Evolutionary conservation across 208 protist genomes (phyloP).

Genomic region (Acanthamoeba healyi): DNA sequence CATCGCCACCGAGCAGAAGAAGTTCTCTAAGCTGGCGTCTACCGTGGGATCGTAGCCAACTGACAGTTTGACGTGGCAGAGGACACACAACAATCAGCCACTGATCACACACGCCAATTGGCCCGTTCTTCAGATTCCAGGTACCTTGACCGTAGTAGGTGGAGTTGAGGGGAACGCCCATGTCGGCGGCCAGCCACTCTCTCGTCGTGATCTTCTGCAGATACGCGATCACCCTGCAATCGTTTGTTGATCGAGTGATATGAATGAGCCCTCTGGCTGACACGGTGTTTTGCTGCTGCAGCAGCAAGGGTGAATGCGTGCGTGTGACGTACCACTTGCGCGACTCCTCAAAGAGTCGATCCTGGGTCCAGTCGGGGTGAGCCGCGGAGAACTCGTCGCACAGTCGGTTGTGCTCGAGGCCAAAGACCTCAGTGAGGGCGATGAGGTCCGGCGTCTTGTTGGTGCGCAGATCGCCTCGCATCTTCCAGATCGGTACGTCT

Average conservation of each 20-base stretch:
- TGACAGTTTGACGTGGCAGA: too few species aligned
- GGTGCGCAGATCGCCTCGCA: constrained; percentile 10
- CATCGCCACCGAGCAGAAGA: constrained; percentile 61
- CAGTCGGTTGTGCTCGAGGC: constrained; percentile 49
- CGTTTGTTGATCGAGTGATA: neutral
- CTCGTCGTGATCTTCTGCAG: constrained; percentile 63
- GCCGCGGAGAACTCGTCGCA: neutral
- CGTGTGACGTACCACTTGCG: constrained; percentile 19
- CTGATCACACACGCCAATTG: neutral
- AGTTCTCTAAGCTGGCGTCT: constrained; percentile 14
- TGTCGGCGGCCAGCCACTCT: constrained; percentile 27
- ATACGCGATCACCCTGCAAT: constrained; percentile 27
- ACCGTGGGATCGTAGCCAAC: constrained; percentile 31
- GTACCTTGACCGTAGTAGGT: constrained; percentile 12
- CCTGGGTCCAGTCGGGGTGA: constrained; percentile 38
- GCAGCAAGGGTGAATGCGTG: neutral
- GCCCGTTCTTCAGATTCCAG: too few species aligned
- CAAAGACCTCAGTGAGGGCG: constrained; percentile 43
- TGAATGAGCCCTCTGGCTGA: neutral
- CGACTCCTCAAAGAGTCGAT: constrained; percentile 19
- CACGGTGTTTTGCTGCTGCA: too few species aligned
- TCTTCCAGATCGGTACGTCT: neutral
- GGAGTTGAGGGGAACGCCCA: constrained; percentile 19
- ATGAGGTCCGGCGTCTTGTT: constrained; percentile 66
- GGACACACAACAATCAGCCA: neutral